Conservation (phyloP, 106 monocot genomes). For the Dendrobium huoshanense region DNA sequence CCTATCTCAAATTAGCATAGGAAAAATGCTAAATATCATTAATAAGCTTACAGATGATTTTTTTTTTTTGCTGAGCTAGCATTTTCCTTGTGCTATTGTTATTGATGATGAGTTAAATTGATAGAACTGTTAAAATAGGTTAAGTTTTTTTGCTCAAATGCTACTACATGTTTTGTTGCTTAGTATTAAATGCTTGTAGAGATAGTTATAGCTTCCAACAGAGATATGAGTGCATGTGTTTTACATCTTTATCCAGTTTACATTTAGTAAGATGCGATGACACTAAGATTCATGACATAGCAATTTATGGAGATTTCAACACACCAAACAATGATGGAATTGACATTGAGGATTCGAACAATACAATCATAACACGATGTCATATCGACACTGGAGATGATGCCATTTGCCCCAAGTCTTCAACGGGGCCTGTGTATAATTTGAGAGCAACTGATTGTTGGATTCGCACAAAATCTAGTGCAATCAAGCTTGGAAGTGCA, state of each 20-base stretch:
- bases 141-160: no score
- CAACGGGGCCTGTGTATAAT: conserved; percentile 70
- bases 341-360: conserved; percentile 94
- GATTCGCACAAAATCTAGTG: conserved; percentile 88
- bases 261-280: conserved; percentile 74
- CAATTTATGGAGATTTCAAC: conserved; percentile 81
- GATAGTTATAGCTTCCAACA: no score
- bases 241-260: conserved; percentile 39
- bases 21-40: no score
- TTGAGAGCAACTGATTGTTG: conserved; percentile 68
- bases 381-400: conserved; percentile 97
- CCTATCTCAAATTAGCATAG: no score
- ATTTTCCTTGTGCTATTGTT: no score
- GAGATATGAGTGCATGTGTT: background rate
- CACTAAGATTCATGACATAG: conserved; percentile 43
- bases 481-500: conserved; percentile 88
- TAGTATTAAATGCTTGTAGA: no score
- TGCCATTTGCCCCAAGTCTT: conserved; percentile 90
- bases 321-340: conserved; percentile 96
- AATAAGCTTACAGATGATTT: no score
- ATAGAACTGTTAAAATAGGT: no score
- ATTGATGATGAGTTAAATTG: no score
- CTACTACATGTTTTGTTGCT: no score
- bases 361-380: conserved; percentile 70
- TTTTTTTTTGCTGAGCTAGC: no score